Base-by-base conservation (phyloP, 768 basidiomycete species). In the Hericium alpestre region DNA sequence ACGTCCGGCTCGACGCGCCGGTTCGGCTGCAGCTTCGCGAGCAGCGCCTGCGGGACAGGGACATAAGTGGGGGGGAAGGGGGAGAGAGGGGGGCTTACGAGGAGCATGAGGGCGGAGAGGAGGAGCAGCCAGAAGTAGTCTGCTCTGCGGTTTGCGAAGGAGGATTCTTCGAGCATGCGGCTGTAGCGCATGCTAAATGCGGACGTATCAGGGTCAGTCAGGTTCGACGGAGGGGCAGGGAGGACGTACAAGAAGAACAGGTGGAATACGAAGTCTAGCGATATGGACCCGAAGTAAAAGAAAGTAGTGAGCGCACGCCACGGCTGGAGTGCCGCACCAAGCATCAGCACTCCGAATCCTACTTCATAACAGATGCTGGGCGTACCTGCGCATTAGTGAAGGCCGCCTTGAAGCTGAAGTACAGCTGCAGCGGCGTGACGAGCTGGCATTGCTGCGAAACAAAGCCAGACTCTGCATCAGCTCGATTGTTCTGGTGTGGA, bases 81-180 rank as follows among this genome's bases (percentile, higher is more conserved):
- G 38, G 39, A 16, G 41, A 1, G 54, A 32, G 51, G 8, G 23
- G 40, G 74, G 74, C 84, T 61, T 63, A 95, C 93, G 46, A 99
- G 81, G 40, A 99, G 83, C 79, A 97, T 84, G 27, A 81, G 57
- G 0, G 91, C 81, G 15, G 91, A 94, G 54, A 90, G 79, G 51
- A 93, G 73, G 25, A 99, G 80, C 10, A 98, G 77, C 92, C 93
- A 97, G 66, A 95, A 87, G 70, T 96, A 99, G 68, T 98, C 95
- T 20, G 94, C 95, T 69, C 79, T 86, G 55, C 79, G 80, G 63
- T 93, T 93, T 41, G 90, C 85, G 68, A 95, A 99, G 2, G 92
- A 92, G 13, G 92, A 94, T 71, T 98, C 94, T 71, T 99, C 96
- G 3, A 99, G 75, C 86, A 97, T 90, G 48, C 94, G 80, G 61